Conservation (phyloP, 2,329 filamentous ascomycete genomes). For the Sordariomycetes sp. region DNA sequence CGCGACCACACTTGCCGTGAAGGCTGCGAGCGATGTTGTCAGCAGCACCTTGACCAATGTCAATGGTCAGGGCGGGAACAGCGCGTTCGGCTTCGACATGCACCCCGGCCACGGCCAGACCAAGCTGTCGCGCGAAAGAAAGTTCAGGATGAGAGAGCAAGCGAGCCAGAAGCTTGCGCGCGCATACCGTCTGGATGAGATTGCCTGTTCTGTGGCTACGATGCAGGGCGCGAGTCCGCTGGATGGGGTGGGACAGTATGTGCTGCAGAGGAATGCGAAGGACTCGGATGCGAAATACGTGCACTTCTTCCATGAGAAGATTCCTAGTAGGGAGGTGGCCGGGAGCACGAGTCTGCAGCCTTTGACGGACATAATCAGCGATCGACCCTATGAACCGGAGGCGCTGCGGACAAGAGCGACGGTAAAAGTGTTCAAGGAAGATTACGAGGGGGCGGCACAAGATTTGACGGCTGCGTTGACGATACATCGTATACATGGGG, state of each 20-base stretch:
- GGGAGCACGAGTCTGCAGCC: constrained; percentile 60
- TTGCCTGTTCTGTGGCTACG: constrained; percentile 71
- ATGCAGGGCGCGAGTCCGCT: constrained; percentile 75
- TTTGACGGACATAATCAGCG: constrained; percentile 58
- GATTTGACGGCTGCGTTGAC: constrained; percentile 63
- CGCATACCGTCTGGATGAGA: constrained; percentile 75
- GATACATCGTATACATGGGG: constrained; percentile 40
- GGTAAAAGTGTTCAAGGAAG: constrained; percentile 66
- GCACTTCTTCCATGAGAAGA: constrained; percentile 91
- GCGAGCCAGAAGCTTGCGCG: constrained; percentile 68
- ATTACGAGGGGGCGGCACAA: constrained; percentile 58
- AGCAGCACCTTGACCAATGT: constrained; percentile 52
- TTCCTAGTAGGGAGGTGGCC: constrained; percentile 64
- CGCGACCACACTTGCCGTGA: constrained; percentile 67
- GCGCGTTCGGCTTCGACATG: constrained; percentile 13
- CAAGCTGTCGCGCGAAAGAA: constrained; percentile 67
- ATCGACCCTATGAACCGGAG: constrained; percentile 54
- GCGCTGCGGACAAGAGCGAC: constrained; percentile 65
- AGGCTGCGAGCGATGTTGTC: constrained; percentile 65
- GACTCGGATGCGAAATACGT: constrained; percentile 75
- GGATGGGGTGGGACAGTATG: constrained; percentile 65
- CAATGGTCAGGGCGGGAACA: too few relatives aligned
- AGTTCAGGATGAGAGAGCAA: constrained; percentile 71
- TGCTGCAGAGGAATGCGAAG: constrained; percentile 59
- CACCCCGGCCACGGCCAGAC: constrained; percentile 44